Evolutionary conservation across 2,329 filamentous ascomycete species (phyloP).

Genomic region (Endocalyx cinctus): DNA sequence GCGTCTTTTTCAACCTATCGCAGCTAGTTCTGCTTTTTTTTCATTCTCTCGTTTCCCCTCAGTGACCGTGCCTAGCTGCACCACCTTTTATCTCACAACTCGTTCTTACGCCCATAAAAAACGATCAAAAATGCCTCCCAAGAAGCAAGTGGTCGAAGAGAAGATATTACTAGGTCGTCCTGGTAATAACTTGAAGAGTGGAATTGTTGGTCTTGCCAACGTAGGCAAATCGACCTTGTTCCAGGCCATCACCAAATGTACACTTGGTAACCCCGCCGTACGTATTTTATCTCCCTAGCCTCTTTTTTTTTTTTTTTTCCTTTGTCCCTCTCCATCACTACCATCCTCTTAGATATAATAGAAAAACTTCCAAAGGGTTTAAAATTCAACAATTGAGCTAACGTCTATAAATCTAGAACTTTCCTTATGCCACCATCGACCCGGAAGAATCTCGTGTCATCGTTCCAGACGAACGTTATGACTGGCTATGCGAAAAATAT

Average conservation of each 20-base stretch:
- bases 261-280: constrained; percentile 93
- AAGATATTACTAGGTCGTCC: constrained; percentile 94
- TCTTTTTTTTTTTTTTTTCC: too few relatives aligned
- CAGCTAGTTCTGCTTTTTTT: constrained; percentile 64
- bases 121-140: constrained; percentile 83
- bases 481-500: constrained; percentile 95
- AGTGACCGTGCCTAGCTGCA: constrained; percentile 45
- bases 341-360: too few relatives aligned
- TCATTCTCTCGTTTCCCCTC: constrained; percentile 42
- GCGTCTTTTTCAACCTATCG: constrained; percentile 46
- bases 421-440: constrained; percentile 98
- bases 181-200: constrained; percentile 97
- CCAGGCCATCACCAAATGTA: constrained; percentile 98
- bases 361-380: too few relatives aligned
- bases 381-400: too few relatives aligned
- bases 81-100: constrained; percentile 40
- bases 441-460: constrained; percentile 97
- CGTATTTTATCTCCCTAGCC: constrained; percentile 39
- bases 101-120: constrained; percentile 54
- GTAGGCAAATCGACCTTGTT: constrained; percentile 99
- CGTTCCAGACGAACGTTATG: constrained; percentile 91
- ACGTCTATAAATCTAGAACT: constrained; percentile 60
- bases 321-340: too few relatives aligned
- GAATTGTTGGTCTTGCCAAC: constrained; percentile 98
- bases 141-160: constrained; percentile 87